Evolutionary conservation across 768 basidiomycete species (phyloP), one percentile per base, ranked within the genome.

Genomic region (Amanita inopinata): DNA sequence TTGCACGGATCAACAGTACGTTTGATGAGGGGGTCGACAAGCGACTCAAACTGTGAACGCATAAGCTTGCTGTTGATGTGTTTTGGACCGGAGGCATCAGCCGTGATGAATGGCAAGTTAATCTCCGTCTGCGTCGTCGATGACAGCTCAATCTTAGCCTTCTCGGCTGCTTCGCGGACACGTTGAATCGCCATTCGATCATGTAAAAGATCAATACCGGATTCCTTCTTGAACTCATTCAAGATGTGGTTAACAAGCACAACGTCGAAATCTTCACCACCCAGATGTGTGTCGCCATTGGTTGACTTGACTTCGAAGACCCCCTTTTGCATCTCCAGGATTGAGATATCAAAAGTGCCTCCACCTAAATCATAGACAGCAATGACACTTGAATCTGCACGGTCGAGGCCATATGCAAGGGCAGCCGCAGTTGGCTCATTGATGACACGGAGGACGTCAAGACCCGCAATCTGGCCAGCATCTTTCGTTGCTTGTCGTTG

Each of bases 251-350:
- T 78, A 49, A 98, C 83, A 32, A 98, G 77, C 28, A 79, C 65
- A 44, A 94, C 81, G 57, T 98, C 96, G 58, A 98, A 98, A 64
- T 98, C 96, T 66, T 99, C 96, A 59, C 74, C 74, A 52, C 90
- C 96, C 45, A 99, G 78, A 60, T 99, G 96, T 11, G 96, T 98
- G 64, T 99, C 94, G 60, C 96, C 96, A 58, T 97, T 97, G 43
- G 96, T 99, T 0, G 96, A 97, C 71, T 98, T 99, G 60, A 99
- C 96, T 64, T 98, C 96, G 63, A 98, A 99, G 7, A 99, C 93
- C 54, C 94, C 96, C 65, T 96, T 93, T 64, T 97, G 91, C 91
- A 98, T 98, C 68, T 97, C 93, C 43, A 99, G 73, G 52, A 99
- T 93, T 20, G 96, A 99, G 57, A 99, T 91, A 90, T 98, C 94